Evolutionary conservation across 2,329 filamentous ascomycete species (phyloP).

Genomic region (Colletotrichum paranaense): DNA sequence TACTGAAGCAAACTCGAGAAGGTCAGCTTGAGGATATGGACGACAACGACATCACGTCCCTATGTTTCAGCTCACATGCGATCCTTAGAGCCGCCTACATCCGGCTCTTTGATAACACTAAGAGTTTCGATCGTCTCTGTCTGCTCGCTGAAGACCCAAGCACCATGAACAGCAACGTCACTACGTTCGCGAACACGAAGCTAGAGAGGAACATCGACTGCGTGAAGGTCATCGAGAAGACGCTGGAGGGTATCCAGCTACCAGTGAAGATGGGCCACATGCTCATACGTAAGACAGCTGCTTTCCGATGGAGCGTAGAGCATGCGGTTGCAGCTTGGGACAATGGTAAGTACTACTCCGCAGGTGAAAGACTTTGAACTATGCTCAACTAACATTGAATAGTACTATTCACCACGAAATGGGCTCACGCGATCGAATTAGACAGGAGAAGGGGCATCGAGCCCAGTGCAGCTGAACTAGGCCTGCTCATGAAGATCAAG

Average conservation of each 20-base stretch:
- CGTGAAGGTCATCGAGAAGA: neutral
- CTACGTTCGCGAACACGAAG: neutral
- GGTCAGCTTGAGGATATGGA: neutral
- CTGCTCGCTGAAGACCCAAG: neutral
- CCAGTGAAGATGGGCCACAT: neutral
- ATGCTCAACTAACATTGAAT: neutral
- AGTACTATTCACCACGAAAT: neutral
- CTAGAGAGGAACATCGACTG: neutral
- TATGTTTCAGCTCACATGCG: neutral
- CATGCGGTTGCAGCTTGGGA: neutral
- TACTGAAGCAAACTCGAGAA: neutral
- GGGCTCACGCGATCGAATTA: neutral
- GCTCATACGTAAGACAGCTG: conserved; percentile 1
- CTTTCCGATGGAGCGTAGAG: conserved; percentile 15
- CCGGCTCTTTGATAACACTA: neutral
- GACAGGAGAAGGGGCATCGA: neutral
- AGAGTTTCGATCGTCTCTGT: neutral
- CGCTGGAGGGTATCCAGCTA: neutral
- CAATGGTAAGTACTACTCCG: neutral
- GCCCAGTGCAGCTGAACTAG: neutral
- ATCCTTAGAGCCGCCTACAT: neutral
- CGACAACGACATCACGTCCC: neutral
- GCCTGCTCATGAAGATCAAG: neutral
- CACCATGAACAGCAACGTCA: neutral
- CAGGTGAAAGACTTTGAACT: neutral